A percentile compares a stretch with the other conserved stretches of the same genome.
Conservation (phyloP, 345 rosid genomes). For the Gossypium mustelinum region DNA sequence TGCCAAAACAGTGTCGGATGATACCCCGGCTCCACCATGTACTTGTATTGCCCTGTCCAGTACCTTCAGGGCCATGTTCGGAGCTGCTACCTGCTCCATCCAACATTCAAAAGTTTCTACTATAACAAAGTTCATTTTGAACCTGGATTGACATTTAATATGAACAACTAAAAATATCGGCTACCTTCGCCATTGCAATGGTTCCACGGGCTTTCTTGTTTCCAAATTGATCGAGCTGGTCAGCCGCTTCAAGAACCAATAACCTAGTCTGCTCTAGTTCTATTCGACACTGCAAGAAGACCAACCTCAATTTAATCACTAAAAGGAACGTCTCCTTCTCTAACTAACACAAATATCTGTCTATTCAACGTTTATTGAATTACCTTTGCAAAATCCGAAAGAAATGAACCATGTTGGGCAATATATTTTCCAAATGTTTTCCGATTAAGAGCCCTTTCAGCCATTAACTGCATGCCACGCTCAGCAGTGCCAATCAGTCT, state of each 20-base stretch:
- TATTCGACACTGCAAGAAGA: slow-evolving; percentile 62
- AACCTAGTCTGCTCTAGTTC: slow-evolving; percentile 80
- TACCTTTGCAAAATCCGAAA: slow-evolving; percentile 85
- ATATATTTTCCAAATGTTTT: slow-evolving; percentile 79
- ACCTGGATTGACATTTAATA: not conserved
- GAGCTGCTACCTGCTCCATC: slow-evolving; percentile 77
- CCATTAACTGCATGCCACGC: slow-evolving; percentile 96
- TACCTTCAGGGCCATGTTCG: slow-evolving; percentile 85
- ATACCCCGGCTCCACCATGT: slow-evolving; percentile 81
- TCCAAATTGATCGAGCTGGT: slow-evolving; percentile 85
- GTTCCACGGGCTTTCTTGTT: slow-evolving; percentile 80
- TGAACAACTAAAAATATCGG: not conserved
- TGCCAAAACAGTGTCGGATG: slow-evolving; percentile 72
- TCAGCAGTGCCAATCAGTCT: slow-evolving; percentile 95
- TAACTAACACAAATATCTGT: not conserved
- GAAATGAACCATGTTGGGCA: slow-evolving; percentile 87
- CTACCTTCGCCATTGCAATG: slow-evolving; percentile 93
- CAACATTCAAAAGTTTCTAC: not conserved
- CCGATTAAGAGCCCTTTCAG: slow-evolving; percentile 72
- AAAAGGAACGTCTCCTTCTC: not conserved
- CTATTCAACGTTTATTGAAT: not conserved
- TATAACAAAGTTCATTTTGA: not conserved
- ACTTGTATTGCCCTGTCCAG: slow-evolving; percentile 89
- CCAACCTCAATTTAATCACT: slow-evolving; percentile 1
- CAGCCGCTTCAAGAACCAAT: slow-evolving; percentile 86